These are phyloP conservation scores for Acacia pycnantha DNA, from an alignment of 331 rosid species.

Conservation along the genomic window DNA sequence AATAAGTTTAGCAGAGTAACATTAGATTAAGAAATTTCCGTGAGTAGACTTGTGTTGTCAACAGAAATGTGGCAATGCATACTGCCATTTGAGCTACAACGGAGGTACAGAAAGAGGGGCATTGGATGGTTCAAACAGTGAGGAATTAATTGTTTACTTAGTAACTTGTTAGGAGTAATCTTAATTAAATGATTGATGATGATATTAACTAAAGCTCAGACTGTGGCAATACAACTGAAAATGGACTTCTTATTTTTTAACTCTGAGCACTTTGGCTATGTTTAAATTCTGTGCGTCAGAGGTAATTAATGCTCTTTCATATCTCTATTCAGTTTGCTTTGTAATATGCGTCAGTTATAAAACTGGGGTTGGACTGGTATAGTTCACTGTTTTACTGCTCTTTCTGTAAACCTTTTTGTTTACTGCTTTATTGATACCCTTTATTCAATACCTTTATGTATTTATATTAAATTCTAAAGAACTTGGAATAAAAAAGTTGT, in stretches of 20 bases:
- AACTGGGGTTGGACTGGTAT: not conserved
- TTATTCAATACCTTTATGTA: not conserved
- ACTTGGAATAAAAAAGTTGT: not conserved
- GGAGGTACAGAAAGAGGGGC: not conserved
- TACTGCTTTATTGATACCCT: constrained; percentile 4
- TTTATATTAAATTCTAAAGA: not conserved
- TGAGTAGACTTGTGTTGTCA: not conserved
- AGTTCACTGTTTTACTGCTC: constrained; percentile 10
- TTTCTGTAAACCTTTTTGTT: not conserved
- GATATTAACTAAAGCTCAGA: not conserved
- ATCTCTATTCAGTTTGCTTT: not conserved
- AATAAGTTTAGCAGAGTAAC: not conserved
- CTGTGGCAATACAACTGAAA: not conserved
- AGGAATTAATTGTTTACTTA: not conserved
- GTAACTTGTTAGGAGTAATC: not conserved
- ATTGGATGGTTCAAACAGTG: not conserved
- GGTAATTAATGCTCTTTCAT: not conserved
- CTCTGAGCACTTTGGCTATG: not conserved
- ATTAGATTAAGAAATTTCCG: not conserved
- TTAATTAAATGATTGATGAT: not conserved
- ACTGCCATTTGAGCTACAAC: not conserved
- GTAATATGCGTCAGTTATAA: not conserved
- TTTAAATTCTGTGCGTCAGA: not conserved
- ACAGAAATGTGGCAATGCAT: not conserved
- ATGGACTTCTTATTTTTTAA: not conserved